Evolutionary conservation across 2,329 filamentous ascomycete species (phyloP).

Genomic region (Coniochaeta prunicola): DNA sequence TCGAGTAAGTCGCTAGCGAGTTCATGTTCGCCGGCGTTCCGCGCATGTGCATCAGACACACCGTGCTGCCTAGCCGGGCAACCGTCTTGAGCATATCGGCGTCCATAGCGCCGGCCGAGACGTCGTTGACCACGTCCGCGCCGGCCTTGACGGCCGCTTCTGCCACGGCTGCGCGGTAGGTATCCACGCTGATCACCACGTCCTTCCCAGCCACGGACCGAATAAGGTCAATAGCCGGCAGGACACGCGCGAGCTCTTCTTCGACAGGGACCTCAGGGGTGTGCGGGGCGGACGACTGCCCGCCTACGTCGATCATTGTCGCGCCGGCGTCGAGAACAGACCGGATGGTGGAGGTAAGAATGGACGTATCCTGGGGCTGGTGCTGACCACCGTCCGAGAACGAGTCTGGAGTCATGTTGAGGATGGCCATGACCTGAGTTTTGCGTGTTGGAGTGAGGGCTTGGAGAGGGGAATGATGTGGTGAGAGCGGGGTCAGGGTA

Average conservation of each 20-base stretch:
- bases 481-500: conserved; percentile 49
- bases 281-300: conserved; percentile 82
- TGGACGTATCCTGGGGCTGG: conserved; percentile 32
- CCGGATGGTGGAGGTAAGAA: conserved; percentile 51
- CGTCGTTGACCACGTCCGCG: conserved; percentile 91
- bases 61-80: conserved; percentile 68
- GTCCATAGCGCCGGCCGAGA: conserved; percentile 77
- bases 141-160: conserved; percentile 68
- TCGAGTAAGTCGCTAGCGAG: conserved; percentile 58
- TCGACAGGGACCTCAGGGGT: conserved; percentile 59
- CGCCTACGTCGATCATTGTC: conserved; percentile 84
- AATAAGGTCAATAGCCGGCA: conserved; percentile 72
- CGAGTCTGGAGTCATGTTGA: conserved; percentile 93
- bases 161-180: conserved; percentile 81
- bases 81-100: conserved; percentile 74
- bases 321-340: conserved; percentile 62
- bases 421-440: conserved; percentile 85
- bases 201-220: conserved; percentile 56
- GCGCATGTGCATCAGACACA: conserved; percentile 90
- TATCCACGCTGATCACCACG: conserved; percentile 82
- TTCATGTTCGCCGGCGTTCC: conserved; percentile 81
- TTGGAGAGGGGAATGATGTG: conserved; percentile 45
- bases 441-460: conserved; percentile 49
- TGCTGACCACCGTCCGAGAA: conserved; percentile 86
- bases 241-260: conserved; percentile 70